A percentile compares a stretch with the other conserved stretches of the same genome.
Evolutionary conservation across 1,139 yeast species (phyloP).

Genomic region (Suhomyces panamericanus): DNA sequence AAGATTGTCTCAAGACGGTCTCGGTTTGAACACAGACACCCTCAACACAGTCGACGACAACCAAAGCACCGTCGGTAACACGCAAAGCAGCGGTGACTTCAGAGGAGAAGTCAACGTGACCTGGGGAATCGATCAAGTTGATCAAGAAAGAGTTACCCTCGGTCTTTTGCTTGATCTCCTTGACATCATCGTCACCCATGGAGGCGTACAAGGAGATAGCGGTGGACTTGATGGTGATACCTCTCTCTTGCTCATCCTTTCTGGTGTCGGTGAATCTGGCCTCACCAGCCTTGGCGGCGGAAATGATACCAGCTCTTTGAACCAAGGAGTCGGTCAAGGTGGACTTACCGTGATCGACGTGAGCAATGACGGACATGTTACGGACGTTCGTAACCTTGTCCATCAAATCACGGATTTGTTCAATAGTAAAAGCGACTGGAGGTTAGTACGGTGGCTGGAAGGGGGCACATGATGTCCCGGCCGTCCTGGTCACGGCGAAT

Average conservation of each 20-base stretch:
- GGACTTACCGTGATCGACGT: constrained; percentile 99
- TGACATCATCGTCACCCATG: constrained; percentile 86
- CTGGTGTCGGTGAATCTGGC: constrained; percentile 99
- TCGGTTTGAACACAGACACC: constrained; percentile 99
- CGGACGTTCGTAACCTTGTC: constrained; percentile 99
- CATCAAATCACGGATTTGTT: constrained; percentile 98
- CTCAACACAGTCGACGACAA: constrained; percentile 98
- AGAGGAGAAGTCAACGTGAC: constrained; percentile 99
- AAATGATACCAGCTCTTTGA: constrained; percentile 98
- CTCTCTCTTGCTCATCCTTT: constrained; percentile 99
- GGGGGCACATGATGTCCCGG: too few relatives aligned
- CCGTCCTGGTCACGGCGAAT: too few relatives aligned
- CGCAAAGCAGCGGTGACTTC: constrained; percentile 99
- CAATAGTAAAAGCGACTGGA: constrained; percentile 72
- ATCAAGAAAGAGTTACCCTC: constrained; percentile 93
- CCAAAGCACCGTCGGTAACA: constrained; percentile 99
- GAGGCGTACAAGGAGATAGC: constrained; percentile 95
- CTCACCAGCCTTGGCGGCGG: constrained; percentile 99
- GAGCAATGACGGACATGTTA: constrained; percentile 99
- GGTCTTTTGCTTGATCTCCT: constrained; percentile 95
- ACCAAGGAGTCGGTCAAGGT: constrained; percentile 99
- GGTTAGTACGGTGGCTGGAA: constrained; percentile 15
- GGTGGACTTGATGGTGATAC: constrained; percentile 98
- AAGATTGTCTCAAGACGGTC: constrained; percentile 98
- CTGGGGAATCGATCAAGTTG: constrained; percentile 99